These are phyloP conservation scores for Laguncularia racemosa DNA, from an alignment of 345 rosid species.

Conservation along the genomic window DNA sequence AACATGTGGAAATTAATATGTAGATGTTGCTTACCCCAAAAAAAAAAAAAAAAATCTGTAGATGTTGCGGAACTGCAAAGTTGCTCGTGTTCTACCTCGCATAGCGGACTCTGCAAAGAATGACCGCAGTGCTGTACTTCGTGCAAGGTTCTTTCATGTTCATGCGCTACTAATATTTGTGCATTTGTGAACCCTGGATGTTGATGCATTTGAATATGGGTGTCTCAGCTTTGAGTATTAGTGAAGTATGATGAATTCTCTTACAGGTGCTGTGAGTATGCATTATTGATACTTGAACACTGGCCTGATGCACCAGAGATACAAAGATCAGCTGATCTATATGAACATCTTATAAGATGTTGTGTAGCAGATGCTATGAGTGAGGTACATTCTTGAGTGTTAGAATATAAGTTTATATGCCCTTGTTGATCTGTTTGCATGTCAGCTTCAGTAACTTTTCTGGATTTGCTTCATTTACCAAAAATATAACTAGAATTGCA, in stretches of 20 bases:
- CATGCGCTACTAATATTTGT: neutral
- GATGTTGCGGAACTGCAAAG: conserved; percentile 98
- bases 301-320: conserved; percentile 99
- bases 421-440: too few relatives aligned
- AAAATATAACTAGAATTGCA: too few relatives aligned
- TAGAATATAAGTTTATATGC: too few relatives aligned
- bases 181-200: neutral
- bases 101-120: conserved; percentile 87
- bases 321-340: conserved; percentile 81
- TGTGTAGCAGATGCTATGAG: conserved; percentile 99
- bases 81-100: conserved; percentile 86
- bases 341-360: conserved; percentile 83
- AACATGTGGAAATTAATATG: conserved; percentile 20
- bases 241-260: conserved; percentile 5
- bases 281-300: conserved; percentile 80
- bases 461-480: too few relatives aligned
- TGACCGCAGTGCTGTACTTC: conserved; percentile 82
- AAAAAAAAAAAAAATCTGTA: too few relatives aligned
- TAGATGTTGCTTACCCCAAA: conserved; percentile 98
- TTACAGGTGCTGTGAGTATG: conserved; percentile 95
- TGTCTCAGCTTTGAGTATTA: neutral
- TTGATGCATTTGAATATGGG: neutral
- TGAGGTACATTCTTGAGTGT: conserved; percentile 45
- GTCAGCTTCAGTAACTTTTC: too few relatives aligned
- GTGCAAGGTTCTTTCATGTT: conserved; percentile 64